Evolutionary conservation across 106 monocot genomes (phyloP).

Genomic region (Acorus gramineus): DNA sequence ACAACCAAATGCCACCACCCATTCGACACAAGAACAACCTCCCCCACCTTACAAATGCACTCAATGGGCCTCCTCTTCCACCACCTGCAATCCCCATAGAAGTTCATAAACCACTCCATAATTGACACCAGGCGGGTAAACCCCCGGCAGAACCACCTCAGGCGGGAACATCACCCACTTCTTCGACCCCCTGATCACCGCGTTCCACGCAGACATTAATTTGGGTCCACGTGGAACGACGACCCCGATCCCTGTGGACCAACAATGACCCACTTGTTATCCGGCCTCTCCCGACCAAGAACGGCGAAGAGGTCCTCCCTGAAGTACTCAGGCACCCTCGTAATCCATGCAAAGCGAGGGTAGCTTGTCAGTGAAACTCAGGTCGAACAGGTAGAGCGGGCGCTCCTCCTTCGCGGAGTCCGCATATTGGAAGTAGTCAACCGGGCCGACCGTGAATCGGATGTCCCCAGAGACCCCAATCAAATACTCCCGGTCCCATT

Average conservation of each 20-base stretch:
- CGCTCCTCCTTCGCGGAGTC: slow-evolving; percentile 62
- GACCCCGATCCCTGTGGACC: slow-evolving; percentile 93
- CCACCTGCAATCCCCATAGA: slow-evolving; percentile 51
- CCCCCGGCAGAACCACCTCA: slow-evolving; percentile 81
- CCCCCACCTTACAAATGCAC: slow-evolving; percentile 76
- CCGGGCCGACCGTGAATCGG: slow-evolving; percentile 72
- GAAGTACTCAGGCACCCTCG: slow-evolving; percentile 65
- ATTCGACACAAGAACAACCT: slow-evolving; percentile 93
- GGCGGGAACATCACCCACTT: slow-evolving; percentile 99
- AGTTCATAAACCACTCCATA: slow-evolving; percentile 99
- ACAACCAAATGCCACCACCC: slow-evolving; percentile 99
- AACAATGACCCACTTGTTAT: slow-evolving; percentile 82
- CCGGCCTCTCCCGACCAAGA: slow-evolving; percentile 67
- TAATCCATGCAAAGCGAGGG: slow-evolving; percentile 63
- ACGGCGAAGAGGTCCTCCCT: slow-evolving; percentile 81
- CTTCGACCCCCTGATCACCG: slow-evolving; percentile 78
- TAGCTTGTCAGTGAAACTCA: slow-evolving; percentile 82
- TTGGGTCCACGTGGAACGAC: slow-evolving; percentile 94
- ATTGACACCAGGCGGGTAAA: slow-evolving; percentile 94
- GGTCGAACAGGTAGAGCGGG: slow-evolving; percentile 84
- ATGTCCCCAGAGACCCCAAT: slow-evolving; percentile 34
- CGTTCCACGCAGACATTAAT: slow-evolving; percentile 99
- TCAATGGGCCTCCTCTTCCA: slow-evolving; percentile 83
- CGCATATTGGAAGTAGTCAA: slow-evolving; percentile 60
- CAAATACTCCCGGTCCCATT: slow-evolving; percentile 49